A percentile compares a stretch with the other conserved stretches of the same genome.
Evolutionary conservation across 169 alveolate genomes (phyloP).

Genomic region (Cystoisospora suis): DNA sequence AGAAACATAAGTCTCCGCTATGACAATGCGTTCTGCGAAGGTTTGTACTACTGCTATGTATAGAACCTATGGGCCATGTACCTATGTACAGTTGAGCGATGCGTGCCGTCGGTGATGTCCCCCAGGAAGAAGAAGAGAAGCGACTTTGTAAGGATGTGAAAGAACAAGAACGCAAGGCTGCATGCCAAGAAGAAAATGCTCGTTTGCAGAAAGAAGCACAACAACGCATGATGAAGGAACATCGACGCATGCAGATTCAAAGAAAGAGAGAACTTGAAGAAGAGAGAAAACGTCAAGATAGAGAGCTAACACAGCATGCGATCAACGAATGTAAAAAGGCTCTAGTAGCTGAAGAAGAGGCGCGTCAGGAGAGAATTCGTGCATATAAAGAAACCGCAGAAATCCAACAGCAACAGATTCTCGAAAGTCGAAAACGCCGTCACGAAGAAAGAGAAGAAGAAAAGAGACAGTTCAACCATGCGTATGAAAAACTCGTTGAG

Average conservation of each 20-base stretch:
- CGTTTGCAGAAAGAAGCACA: neutral
- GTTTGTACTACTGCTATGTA: no score
- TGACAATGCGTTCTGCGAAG: neutral
- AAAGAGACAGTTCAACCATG: neutral
- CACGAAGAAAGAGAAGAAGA: neutral
- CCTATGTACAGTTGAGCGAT: neutral
- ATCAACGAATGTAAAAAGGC: neutral
- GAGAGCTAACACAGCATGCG: neutral
- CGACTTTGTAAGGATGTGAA: neutral
- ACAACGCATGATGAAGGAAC: neutral
- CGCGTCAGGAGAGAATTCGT: neutral
- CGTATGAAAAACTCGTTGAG: neutral
- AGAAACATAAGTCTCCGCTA: neutral
- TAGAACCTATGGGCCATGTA: neutral
- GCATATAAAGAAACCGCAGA: neutral
- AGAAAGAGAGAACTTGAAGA: neutral
- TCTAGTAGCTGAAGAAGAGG: neutral
- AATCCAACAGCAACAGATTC: neutral
- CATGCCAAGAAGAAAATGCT: neutral
- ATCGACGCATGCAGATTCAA: neutral
- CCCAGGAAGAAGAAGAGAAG: neutral
- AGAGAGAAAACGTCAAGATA: neutral
- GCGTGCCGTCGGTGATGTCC: neutral
- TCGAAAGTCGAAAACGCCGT: neutral
- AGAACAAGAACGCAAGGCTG: neutral